Evolutionary conservation across 768 basidiomycete genomes (phyloP).

Genomic region (Megacollybia marginata): DNA sequence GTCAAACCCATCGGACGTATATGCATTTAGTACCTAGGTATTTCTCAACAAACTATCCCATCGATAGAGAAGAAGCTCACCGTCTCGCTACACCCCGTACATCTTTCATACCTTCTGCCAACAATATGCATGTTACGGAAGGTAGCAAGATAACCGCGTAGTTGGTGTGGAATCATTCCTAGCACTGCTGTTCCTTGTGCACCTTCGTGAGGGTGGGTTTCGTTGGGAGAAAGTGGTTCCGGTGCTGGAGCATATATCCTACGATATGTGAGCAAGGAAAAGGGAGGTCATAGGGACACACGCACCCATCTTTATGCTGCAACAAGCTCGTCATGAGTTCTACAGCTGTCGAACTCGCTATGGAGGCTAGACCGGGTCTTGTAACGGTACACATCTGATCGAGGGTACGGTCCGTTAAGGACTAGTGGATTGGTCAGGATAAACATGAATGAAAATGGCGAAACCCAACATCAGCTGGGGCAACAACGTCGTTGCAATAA

Average conservation of each 20-base stretch:
- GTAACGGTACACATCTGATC: constrained; percentile 99
- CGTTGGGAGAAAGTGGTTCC: constrained; percentile 27
- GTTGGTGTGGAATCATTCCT: constrained; percentile 88
- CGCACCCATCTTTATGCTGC: constrained; percentile 85
- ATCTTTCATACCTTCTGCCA: constrained; percentile 79
- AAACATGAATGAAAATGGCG: background rate
- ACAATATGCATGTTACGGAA: constrained; percentile 81
- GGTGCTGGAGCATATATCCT: constrained; percentile 47
- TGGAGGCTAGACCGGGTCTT: constrained; percentile 86
- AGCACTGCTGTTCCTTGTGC: constrained; percentile 48
- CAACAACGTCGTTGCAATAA: constrained; percentile 97
- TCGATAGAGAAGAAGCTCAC: constrained; percentile 30
- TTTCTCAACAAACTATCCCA: too few relatives aligned
- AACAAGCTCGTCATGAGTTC: constrained; percentile 85
- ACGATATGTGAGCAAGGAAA: background rate
- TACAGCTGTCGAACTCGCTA: constrained; percentile 87
- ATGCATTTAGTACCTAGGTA: constrained; percentile 68
- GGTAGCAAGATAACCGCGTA: constrained; percentile 83
- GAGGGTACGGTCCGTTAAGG: constrained; percentile 79
- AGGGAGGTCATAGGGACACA: background rate
- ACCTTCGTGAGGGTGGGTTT: constrained; percentile 15
- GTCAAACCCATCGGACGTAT: constrained; percentile 70
- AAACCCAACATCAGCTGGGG: constrained; percentile 80
- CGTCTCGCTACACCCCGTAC: constrained; percentile 84
- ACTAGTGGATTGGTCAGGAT: constrained; percentile 12